Conservation (phyloP, 2,329 filamentous ascomycete species). For the Trichophyton verrucosum region DNA sequence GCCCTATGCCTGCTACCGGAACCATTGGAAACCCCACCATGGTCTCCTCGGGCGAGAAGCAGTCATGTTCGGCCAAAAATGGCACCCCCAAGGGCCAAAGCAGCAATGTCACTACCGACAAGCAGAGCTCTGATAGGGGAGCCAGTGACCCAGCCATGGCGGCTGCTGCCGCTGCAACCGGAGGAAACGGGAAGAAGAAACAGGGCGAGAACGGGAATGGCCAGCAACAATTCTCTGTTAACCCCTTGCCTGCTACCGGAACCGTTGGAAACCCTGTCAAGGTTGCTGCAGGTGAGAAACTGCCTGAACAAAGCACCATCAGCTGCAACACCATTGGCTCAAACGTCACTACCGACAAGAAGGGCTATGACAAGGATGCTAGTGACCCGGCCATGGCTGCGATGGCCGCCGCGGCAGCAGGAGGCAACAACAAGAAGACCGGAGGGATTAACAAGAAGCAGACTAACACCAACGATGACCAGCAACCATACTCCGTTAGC, state of each 20-base stretch:
- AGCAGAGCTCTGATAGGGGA: conserved; percentile 75
- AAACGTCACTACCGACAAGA: conserved; percentile 57
- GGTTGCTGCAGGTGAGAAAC: conserved; percentile 65
- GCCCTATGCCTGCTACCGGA: conserved; percentile 46
- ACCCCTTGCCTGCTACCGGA: conserved; percentile 20
- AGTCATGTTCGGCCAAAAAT: conserved; percentile 46
- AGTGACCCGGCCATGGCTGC: conserved; percentile 37
- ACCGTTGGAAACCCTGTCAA: conserved; percentile 61
- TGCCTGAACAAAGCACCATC: conserved; percentile 48
- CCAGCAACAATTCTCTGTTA: no score
- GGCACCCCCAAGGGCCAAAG: no score
- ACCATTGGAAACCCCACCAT: conserved; percentile 64
- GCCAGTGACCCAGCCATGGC: conserved; percentile 28
- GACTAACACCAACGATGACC: no score
- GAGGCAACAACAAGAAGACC: conserved; percentile 14
- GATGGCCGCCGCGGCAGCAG: conserved; percentile 30
- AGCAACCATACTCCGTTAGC: conserved; percentile 33
- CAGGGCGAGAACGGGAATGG: no score
- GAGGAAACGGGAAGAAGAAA: no score
- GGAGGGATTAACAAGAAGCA: no score
- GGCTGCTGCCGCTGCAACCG: conserved; percentile 14
- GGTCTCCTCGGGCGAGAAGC: conserved; percentile 65
- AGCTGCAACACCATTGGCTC: conserved; percentile 59
- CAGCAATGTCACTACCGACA: conserved; percentile 46
- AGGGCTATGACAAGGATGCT: conserved; percentile 70